Base-by-base conservation (phyloP, 129 eudicot genomes). In the Tanacetum coccineum region DNA sequence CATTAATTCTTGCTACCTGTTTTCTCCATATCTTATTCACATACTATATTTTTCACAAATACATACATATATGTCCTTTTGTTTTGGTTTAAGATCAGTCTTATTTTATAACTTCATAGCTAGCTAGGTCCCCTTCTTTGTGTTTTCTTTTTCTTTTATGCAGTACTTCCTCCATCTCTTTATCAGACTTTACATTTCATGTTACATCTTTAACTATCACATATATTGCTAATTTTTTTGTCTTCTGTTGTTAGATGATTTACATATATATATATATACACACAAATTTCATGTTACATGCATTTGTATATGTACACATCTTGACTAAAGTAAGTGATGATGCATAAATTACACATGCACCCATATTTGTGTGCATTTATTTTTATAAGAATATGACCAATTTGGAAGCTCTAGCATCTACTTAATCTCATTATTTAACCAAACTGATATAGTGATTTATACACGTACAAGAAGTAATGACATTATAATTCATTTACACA, bases 81-180 rank as follows among this genome's bases (percentile, higher is more conserved):
- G 25, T 76, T 76, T 61, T 65, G 69, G 80, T 76, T 61, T 76
- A 68, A 68, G 70, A 68, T 69, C 42, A 52, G 59, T 68, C 62
- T 53, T 52, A 62, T 62, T 68, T 62, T 68, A 76, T 69, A 76
- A 76, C 59, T 76, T 13, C 12, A 57, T 62, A 68, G 25, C 63
- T 72, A 75, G 80, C 75, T 70, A 76, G 80, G 80, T 76, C 80
- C 80, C 75, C 75, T 62, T 76, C 75, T 69, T 76, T 52, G 80
- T 76, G 80, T 68, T 61, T 50, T 75, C 74, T 68, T 75, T 75
- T 75, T 75, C 79, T 67, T 60, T 75, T 75, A 36, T 67, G 62
- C 74, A 75, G 79, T 75, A 75, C 20, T 59, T 50, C 51, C 52
- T 62, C 79, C 79, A 76, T 62, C 75, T 62, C 80, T 75, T 75